Evolutionary conservation across 768 basidiomycete species (phyloP), one percentile per base, ranked within the genome.

Genomic region (Daedaleopsis nitida): DNA sequence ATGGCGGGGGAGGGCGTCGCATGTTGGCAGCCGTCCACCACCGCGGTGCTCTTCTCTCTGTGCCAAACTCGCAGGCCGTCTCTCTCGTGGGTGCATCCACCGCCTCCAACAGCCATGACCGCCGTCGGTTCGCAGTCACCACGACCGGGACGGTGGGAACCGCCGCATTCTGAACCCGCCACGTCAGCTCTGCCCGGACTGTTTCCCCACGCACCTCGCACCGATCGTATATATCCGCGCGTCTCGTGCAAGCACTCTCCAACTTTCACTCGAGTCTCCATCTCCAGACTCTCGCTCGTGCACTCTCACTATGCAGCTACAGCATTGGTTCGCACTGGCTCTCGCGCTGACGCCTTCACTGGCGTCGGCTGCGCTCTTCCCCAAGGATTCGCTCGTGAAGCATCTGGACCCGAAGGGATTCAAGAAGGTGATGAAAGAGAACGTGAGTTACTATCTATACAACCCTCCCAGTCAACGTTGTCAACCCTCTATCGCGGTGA

Each of bases 391-490:
- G 27, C 59, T 70, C 17, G 92, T 94, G 61, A 92, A 91, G 78
- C 82, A 85, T 80, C 67, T 94, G 37, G 87, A 91, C 70, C 74
- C 82, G 1, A 89, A 86, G 70, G 78, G 79, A 1, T 94, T 92
- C 74, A 86, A 78, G 72, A 81, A 86, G 58, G 84, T 77, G 5
- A 86, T 95, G 86, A 88, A 87, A 72, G 77, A 78, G 48, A 91
- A 92, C 66, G 93, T 94, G 73, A 60, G 89, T 77, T 38, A 59
- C n/a, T 37, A 19, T 32, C 27, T 7, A 32, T 32, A 32, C 27
- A 32, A 7, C 7, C 27, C 27, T 32, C 27, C 27, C 27, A 7
- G 27, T 32, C 27, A n/a, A n/a, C n/a, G n/a, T n/a, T n/a, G n/a
- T n/a, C n/a, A n/a, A 32, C 27, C 27, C 27, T 48, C 47, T 19